Evolutionary conservation across 164 flowering plant species (phyloP).

Genomic region (Tetrastigma voinierianum): DNA sequence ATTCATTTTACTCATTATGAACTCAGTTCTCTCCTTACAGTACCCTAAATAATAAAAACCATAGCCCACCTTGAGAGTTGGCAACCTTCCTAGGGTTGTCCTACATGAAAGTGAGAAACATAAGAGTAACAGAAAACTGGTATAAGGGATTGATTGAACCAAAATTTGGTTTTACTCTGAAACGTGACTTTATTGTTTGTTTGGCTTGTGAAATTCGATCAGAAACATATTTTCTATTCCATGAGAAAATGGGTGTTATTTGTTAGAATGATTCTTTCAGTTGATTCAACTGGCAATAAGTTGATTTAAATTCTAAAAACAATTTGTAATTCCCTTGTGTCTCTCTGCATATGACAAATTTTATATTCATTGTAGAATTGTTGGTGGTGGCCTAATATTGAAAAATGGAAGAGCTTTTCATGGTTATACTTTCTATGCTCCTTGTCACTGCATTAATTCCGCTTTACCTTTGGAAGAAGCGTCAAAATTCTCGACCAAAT

Average conservation of each 20-base stretch:
- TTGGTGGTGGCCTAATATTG: conserved; percentile 4
- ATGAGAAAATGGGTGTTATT: background rate
- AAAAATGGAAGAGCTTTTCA: conserved; percentile 73
- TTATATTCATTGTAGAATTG: background rate
- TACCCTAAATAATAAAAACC: no score
- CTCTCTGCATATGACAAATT: background rate
- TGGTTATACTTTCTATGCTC: conserved; percentile 54
- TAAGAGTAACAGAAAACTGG: no score
- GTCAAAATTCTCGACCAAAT: conserved; percentile 38
- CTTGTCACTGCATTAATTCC: conserved; percentile 60
- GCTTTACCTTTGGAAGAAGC: conserved; percentile 78
- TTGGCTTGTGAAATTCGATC: no score
- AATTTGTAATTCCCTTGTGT: background rate
- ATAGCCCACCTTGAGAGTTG: no score
- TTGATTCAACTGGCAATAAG: background rate
- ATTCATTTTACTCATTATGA: no score
- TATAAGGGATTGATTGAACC: no score
- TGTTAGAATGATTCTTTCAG: background rate
- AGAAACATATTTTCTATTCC: no score
- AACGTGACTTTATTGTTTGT: no score
- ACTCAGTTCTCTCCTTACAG: no score
- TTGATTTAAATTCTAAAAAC: background rate
- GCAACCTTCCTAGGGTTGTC: no score
- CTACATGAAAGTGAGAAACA: no score
- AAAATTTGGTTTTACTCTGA: no score